Evolutionary conservation across 257 asterid species (phyloP), one percentile per base, ranked within the genome.

Genomic region (Solanum lycopersicoides): DNA sequence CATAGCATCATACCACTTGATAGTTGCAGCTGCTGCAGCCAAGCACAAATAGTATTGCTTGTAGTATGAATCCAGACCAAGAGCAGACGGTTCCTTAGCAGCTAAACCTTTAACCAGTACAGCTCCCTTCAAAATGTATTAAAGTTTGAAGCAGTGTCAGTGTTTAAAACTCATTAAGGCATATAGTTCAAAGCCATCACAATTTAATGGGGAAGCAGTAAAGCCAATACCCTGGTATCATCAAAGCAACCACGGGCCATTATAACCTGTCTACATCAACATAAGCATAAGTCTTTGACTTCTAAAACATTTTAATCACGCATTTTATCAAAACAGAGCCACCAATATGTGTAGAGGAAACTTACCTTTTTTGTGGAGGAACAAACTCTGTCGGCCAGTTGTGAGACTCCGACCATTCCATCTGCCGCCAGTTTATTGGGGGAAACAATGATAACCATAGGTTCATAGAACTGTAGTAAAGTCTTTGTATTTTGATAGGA

Each of bases 1-100:
- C 85, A 30, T 50, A 30, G 85, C 87, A 83, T 88, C 86, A 83
- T 95, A 97, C 99, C 99, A 97, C 92, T 96, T 97, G 91, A 97
- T 92, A 77, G 97, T 95, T 83, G 99, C 99, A 87, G 99, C 94
- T 60, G 99, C 98, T 30, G 99, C 98, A 83, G 98, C 99, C 95
- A 97, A 93, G 93, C 99, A 95, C 80, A 97, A 97, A 93, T 97
- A 97, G 89, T 95, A 97, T 89, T 97, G 99, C 93, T 97, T 97
- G 94, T 93, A 92, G 90, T 93, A 94, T 68, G 95, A 92, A 92
- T 95, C 98, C 92, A 97, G 88, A 83, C 98, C 96, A 92, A 97
- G 98, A n/a, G 97, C 99, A 88, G 99, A 96, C 84, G 96, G 98
- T 87, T 93, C 99, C 89, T 88, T 93, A 28, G 99, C 98, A 86